Conservation (phyloP, 805 yeast species). For the Candida awuae region DNA sequence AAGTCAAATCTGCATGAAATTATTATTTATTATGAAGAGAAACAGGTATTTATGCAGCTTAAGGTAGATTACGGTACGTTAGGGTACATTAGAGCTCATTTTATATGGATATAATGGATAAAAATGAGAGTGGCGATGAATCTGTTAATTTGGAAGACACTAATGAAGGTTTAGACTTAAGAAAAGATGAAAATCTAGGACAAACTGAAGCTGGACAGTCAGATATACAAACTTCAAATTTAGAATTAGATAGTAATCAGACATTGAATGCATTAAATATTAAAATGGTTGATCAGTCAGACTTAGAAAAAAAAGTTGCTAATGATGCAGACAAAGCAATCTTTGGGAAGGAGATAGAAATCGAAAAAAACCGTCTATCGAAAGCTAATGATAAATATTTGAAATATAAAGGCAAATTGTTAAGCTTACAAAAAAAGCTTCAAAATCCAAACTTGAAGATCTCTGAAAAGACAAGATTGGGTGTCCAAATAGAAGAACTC, state of each 20-base stretch:
- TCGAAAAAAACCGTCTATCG: conserved; percentile 68
- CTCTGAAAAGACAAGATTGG: conserved; percentile 49
- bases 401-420: conserved; percentile 37
- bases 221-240: not conserved
- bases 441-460: conserved; percentile 51
- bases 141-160: no score
- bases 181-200: no score
- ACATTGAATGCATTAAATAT: conserved; percentile 39
- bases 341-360: conserved; percentile 53
- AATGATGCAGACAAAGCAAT: conserved; percentile 58
- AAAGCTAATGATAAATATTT: conserved; percentile 48
- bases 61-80: no score
- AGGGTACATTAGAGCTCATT: no score
- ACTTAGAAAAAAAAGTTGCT: conserved; percentile 68
- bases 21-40: no score
- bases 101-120: no score
- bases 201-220: no score
- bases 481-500: conserved; percentile 47
- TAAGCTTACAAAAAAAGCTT: conserved; percentile 40
- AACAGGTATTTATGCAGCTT: no score
- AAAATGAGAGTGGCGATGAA: no score
- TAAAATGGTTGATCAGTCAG: conserved; percentile 66
- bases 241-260: conserved; percentile 2
- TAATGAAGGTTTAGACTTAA: no score
- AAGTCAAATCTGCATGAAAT: no score